phyloP scores from a whole-genome alignment of 2,329 filamentous ascomycete species.

The Diaporthe aspalathi region DNA sequence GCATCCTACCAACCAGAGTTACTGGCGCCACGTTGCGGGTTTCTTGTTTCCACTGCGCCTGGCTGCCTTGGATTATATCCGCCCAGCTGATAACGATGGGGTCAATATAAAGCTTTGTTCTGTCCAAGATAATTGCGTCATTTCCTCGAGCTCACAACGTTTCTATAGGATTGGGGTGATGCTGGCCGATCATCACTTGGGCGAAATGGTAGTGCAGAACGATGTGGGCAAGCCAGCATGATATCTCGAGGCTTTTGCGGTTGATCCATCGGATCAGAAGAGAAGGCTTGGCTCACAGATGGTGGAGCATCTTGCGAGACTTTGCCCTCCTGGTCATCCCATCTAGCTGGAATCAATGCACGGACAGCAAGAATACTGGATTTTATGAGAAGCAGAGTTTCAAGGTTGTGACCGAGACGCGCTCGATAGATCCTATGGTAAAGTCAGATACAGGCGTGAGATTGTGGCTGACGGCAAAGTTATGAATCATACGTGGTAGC shows the following conservation, averaged over 20 bases:
- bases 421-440: slow-evolving; percentile 1
- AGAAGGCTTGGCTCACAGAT: slow-evolving; percentile 5
- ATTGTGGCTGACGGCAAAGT: slow-evolving; percentile 11
- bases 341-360: slow-evolving; percentile 9
- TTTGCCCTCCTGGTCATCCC: not conserved
- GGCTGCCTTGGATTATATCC: not conserved
- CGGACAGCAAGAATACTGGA: not conserved
- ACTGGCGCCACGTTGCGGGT: not conserved
- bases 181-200: not conserved
- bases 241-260: slow-evolving; percentile 14
- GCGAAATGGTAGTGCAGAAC: not conserved
- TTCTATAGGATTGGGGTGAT: not conserved
- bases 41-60: not conserved
- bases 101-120: not conserved
- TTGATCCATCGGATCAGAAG: slow-evolving; percentile 7
- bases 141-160: not conserved
- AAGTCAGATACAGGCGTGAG: slow-evolving; percentile 1
- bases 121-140: not conserved
- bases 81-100: not conserved
- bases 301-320: slow-evolving; percentile 7
- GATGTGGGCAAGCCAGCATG: not conserved
- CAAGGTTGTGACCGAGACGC: slow-evolving; percentile 3
- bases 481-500: not conserved
- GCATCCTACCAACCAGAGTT: not conserved
- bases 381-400: slow-evolving; percentile 11